Evolutionary conservation across 345 rosid species (phyloP).

Genomic region (Eutrema japonicum): DNA sequence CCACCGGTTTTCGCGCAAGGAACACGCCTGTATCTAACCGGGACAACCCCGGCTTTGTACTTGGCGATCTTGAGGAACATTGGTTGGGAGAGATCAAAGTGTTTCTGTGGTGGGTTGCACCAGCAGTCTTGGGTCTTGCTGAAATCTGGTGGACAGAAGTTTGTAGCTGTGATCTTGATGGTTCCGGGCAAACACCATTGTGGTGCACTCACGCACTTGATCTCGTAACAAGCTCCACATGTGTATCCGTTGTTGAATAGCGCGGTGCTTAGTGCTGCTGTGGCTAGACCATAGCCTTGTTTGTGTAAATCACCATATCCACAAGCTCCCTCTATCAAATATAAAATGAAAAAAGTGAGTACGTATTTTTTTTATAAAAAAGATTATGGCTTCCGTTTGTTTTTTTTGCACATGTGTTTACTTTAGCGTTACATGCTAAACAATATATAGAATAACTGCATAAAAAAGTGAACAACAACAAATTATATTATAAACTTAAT

Average conservation of each 20-base stretch:
- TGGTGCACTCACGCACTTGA: slow-evolving; percentile 12
- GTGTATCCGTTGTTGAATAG: slow-evolving; percentile 32
- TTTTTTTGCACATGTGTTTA: not conserved
- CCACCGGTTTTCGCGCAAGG: slow-evolving; percentile 45
- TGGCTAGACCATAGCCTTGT: slow-evolving; percentile 57
- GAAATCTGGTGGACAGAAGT: slow-evolving; percentile 65
- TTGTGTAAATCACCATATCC: slow-evolving; percentile 58
- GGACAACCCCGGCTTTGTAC: slow-evolving; percentile 54
- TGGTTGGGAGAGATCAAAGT: slow-evolving; percentile 54
- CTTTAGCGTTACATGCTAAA: not conserved
- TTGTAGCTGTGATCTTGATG: slow-evolving; percentile 55
- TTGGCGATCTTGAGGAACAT: slow-evolving; percentile 51
- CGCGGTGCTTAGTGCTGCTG: slow-evolving; percentile 57
- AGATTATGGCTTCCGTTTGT: not conserved
- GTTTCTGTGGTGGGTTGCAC: slow-evolving; percentile 59
- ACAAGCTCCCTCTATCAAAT: slow-evolving; percentile 54
- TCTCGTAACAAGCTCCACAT: slow-evolving; percentile 40
- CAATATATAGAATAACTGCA: not conserved
- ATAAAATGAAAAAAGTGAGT: not conserved
- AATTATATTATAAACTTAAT: no score
- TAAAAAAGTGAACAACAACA: no score
- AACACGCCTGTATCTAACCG: slow-evolving; percentile 47
- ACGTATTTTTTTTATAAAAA: not conserved
- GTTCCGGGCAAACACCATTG: slow-evolving; percentile 28
- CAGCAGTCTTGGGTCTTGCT: slow-evolving; percentile 30